Conservation (phyloP, 306 rosid species). For the Rubus idaeus region DNA sequence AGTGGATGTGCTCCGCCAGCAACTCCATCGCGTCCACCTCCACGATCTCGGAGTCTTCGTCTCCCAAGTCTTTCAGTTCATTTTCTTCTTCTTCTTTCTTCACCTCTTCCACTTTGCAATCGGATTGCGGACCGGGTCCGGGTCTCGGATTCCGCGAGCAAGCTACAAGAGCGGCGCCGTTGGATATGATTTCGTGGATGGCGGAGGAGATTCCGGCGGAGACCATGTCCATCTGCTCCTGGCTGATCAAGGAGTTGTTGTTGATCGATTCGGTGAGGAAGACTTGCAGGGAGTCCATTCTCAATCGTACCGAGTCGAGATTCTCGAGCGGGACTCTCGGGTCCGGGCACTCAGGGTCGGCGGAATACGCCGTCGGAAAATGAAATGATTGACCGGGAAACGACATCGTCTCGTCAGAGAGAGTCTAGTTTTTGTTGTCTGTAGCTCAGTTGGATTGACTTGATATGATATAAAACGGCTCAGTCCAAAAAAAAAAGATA, state of each 20-base stretch:
- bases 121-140: not conserved
- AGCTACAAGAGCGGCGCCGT: slow-evolving; percentile 61
- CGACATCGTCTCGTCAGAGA: slow-evolving; percentile 8
- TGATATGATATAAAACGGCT: not conserved
- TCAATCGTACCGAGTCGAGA: slow-evolving; percentile 44
- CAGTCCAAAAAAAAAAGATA: too few relatives aligned
- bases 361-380: not conserved
- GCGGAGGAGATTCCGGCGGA: slow-evolving; percentile 64
- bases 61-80: too few relatives aligned
- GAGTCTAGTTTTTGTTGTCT: not conserved
- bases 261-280: slow-evolving; percentile 55
- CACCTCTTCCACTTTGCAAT: not conserved
- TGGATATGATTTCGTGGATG: slow-evolving; percentile 49
- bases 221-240: slow-evolving; percentile 43
- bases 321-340: slow-evolving; percentile 51
- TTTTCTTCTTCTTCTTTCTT: slow-evolving; percentile 24
- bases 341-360: slow-evolving; percentile 25
- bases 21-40: slow-evolving; percentile 78
- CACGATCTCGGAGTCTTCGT: slow-evolving; percentile 43
- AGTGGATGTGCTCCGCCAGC: slow-evolving; percentile 74
- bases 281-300: slow-evolving; percentile 55
- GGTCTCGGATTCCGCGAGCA: slow-evolving; percentile 1
- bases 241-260: slow-evolving; percentile 34
- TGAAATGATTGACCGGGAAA: slow-evolving; percentile 21
- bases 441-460: not conserved